Conservation (phyloP, 805 yeast genomes). For the Saccharomyces mikatae region DNA sequence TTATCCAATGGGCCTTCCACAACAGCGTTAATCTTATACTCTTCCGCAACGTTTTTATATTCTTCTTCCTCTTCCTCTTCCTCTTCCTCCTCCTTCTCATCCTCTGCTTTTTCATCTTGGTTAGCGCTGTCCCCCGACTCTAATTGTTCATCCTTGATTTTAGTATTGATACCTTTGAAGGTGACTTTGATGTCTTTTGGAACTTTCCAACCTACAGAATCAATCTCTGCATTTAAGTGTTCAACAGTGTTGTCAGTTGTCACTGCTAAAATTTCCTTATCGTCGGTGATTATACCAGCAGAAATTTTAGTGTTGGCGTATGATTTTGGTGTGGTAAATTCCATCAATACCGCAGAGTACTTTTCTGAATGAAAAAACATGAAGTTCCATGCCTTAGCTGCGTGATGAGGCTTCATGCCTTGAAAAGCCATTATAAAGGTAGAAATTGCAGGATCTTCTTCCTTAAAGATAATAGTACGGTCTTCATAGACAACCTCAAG, state of each 20-base stretch:
- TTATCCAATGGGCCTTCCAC: conserved; percentile 54
- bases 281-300: conserved; percentile 63
- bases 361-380: conserved; percentile 75
- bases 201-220: conserved; percentile 87
- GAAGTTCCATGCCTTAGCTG: conserved; percentile 96
- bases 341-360: conserved; percentile 79
- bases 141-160: conserved; percentile 34
- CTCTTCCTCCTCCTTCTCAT: background rate
- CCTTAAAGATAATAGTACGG: conserved; percentile 16
- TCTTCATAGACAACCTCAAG: conserved; percentile 17
- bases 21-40: conserved; percentile 36
- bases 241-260: conserved; percentile 57
- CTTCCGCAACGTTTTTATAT: conserved; percentile 11
- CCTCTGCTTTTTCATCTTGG: too few relatives aligned
- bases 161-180: conserved; percentile 42
- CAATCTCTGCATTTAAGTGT: conserved; percentile 50
- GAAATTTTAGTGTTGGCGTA: conserved; percentile 78
- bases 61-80: background rate
- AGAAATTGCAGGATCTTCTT: conserved; percentile 33
- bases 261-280: conserved; percentile 54
- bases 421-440: conserved; percentile 96
- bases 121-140: conserved; percentile 27
- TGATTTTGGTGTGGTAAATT: conserved; percentile 87
- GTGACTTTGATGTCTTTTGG: conserved; percentile 63
- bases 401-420: conserved; percentile 99